Base-by-base conservation (phyloP, 345 rosid genomes). In the Dipteronia dyeriana region DNA sequence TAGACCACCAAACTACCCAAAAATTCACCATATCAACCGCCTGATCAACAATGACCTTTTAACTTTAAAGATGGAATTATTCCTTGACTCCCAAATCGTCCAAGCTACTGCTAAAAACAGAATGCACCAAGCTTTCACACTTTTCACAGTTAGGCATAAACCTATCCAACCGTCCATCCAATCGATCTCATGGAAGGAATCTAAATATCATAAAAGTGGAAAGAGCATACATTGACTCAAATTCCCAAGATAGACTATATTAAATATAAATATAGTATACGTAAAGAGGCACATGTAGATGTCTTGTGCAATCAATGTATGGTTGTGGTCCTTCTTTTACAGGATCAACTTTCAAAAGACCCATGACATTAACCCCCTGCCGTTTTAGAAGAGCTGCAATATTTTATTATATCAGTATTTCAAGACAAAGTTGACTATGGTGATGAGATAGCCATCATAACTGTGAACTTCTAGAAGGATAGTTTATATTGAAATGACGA, bases 281-380 rank as follows among this genome's bases (percentile, higher is more conserved):
- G 26, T 12, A 65, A n/a, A 49, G 47, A 63, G 3, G 79, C 77
- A 97, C 99, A 96, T 94, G 97, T 75, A 94, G 84, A 86, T 89
- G 84, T 84, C 99, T 98, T 9, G 99, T 92, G 85, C 93, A 89
- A 76, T 97, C 99, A 86, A 97, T 94, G 78, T 82, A 84, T 45
- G 97, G 91, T 78, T 91, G 90, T 59, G 96, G 90, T 78, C 94
- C 97, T 79, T 92, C 98, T 84, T 91, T 88, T 14, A 80, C 85
- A 64, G 98, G 89, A 80, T 90, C 87, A 66, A 92, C 87, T 82
- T 94, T 97, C 82, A 97, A 79, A 51, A 90, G 81, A 68, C 99
- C 99, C 83, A 88, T 85, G 73, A 97, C 98, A 84, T 94, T 91
- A 70, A 97, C 86, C 82, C 99, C 99, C 81, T 94, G 99, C 53